phyloP scores from a whole-genome alignment of 352 stramenopile genomes.

The Phytopythium oedochilum region DNA sequence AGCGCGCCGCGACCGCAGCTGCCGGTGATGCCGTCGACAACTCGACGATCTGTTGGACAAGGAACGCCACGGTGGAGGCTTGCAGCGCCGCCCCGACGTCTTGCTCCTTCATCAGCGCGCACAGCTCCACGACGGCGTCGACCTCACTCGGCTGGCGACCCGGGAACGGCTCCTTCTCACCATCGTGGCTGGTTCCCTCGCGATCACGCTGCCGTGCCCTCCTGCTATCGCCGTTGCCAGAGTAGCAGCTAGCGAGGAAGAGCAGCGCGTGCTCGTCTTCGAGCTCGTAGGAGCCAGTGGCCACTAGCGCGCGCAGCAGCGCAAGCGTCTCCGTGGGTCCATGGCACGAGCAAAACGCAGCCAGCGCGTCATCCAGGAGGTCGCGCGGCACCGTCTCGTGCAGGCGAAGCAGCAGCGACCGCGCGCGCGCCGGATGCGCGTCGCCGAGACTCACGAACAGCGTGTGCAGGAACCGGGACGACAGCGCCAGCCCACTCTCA shows the following conservation, averaged over 20 bases:
- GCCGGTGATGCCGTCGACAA: slow-evolving; percentile 26
- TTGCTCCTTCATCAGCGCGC: slow-evolving; percentile 16
- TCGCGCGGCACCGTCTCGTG: slow-evolving; percentile 29
- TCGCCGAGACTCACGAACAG: slow-evolving; percentile 38
- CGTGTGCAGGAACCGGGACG: slow-evolving; percentile 44
- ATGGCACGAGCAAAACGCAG: slow-evolving; percentile 49
- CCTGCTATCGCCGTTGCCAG: not conserved
- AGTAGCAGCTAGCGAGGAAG: slow-evolving; percentile 50
- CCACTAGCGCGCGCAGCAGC: slow-evolving; percentile 33
- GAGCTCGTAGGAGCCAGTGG: slow-evolving; percentile 21
- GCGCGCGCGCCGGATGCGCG: slow-evolving; percentile 22
- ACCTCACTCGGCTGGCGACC: not conserved
- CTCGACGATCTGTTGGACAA: slow-evolving; percentile 38
- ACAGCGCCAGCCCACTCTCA: slow-evolving; percentile 5
- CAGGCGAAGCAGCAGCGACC: slow-evolving; percentile 45
- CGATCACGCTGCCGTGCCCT: not conserved
- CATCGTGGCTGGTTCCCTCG: not conserved
- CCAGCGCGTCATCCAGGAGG: slow-evolving; percentile 39
- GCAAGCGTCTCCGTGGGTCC: slow-evolving; percentile 22
- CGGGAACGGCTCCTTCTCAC: not conserved
- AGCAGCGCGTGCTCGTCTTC: slow-evolving; percentile 55
- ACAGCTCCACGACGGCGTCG: slow-evolving; percentile 10
- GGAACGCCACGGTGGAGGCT: slow-evolving; percentile 32
- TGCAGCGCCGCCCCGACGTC: slow-evolving; percentile 24
- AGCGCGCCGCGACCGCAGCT: slow-evolving; percentile 14